These are phyloP conservation scores for Spergularia bocconei DNA, from an alignment of 148 eudicot genomes.

Conservation along the genomic window DNA sequence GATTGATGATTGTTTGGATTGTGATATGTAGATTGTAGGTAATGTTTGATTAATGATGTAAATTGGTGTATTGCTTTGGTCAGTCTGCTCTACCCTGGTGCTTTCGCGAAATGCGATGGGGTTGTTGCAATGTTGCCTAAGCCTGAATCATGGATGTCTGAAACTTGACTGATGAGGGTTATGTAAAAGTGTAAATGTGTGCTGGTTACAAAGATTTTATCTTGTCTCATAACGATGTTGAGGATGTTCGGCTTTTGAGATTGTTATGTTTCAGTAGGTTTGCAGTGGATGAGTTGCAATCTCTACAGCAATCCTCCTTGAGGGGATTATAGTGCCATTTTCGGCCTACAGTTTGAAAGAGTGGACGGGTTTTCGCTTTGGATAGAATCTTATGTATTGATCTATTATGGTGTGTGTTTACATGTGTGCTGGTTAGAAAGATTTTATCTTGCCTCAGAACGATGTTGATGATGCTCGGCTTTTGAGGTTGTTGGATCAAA, in stretches of 20 bases:
- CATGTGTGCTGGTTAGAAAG: no score
- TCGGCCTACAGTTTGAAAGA: no score
- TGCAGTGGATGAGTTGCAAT: background rate
- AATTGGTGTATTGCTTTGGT: no score
- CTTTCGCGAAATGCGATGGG: background rate
- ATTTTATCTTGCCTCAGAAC: background rate
- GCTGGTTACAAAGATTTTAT: background rate
- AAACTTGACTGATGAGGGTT: background rate
- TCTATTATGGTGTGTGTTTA: background rate
- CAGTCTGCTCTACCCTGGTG: background rate
- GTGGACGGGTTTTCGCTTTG: no score
- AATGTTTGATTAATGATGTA: no score
- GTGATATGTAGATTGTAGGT: background rate
- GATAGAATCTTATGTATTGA: no score
- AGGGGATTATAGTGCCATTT: no score
- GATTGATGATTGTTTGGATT: background rate
- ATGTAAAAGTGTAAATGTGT: background rate
- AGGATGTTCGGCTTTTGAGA: background rate
- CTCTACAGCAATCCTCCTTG: background rate
- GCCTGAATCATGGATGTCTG: background rate
- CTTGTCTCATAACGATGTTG: background rate
- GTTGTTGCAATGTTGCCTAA: background rate
- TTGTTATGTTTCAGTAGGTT: background rate
- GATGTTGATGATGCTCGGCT: background rate
- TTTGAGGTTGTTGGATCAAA: background rate